Evolutionary conservation across 805 yeast genomes (phyloP), one percentile per base, ranked within the genome.

Genomic region (Ogataea ganodermae): DNA sequence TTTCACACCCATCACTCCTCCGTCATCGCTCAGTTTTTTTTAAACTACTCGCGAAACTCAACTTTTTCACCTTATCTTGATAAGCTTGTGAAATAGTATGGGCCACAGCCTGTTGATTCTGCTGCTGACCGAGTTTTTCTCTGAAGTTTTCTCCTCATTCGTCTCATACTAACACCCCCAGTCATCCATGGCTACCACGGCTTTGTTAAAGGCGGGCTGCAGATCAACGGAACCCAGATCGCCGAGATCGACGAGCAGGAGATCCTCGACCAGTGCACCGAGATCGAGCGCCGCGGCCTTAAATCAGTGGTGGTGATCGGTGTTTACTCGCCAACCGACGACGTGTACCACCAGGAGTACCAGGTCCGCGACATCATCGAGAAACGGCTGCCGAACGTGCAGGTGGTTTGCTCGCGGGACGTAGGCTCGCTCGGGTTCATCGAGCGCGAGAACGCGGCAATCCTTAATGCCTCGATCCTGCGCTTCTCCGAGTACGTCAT

Each of bases 381-480:
- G 20, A 46, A 48, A 35, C 69, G 62, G n/a, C 50, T 70, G 1
- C 72, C 73, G 2, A 61, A 55, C 26, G 63, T 58, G 3, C 37
- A 45, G n/a, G 52, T 74, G 14, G 76, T 72, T 8, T 20, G 64
- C 28, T 74, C 79, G 1, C 62, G 66, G 53, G 58, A 53, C 17
- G 65, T 75, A 14, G 66, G 75, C 24, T 74, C 76, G 1, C 59
- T 74, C 45, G 79, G 78, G 1, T 65, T 59, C 42, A 51, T 75
- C 10, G 76, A 72, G 49, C 65, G 80, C 52, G 79, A 75, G 54
- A 75, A 74, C 53, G 72, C 76, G 6, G 51, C 77, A 3, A 72
- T 74, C 22, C 57, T 75, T 39, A 75, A 75, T 54, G 77, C 79
- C 4, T 61, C 77, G 1, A 71, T 73, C 42, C 60, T 66, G 55